Evolutionary conservation across 2,329 filamentous ascomycete genomes (phyloP), one percentile per base, ranked within the genome.

Genomic region (Arthroderma sp.): DNA sequence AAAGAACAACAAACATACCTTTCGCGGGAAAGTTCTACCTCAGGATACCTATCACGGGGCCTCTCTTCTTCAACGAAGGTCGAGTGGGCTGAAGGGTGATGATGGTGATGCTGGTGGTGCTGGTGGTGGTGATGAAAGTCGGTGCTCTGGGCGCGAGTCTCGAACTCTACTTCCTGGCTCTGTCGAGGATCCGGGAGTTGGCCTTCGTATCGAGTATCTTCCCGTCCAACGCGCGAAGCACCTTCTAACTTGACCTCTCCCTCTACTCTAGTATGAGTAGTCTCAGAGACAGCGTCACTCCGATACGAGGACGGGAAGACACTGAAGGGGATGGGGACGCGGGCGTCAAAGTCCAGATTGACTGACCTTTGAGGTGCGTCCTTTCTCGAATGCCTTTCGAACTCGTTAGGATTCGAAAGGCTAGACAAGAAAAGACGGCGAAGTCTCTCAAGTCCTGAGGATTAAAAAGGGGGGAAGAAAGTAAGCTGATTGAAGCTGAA

Each of bases 281-380:
- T 71, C 65, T 76, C 70, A 62, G 71, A 74, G 68, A 74, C 73
- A 72, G 74, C 73, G 72, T 79, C 77, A 76, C 75, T 81, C 72
- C 83, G 80, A 79, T 95, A 96, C 72, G 87, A 85, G 71, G 87
- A 94, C 76, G 89, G 89, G 81, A 96, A 95, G 83, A 95, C 84
- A 85, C 87, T 95, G 81, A 95, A 94, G 74, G 89, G 89, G 73
- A 96, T 91, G 77, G 89, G 86, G 73, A 95, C 85, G 73, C 87
- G 85, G 74, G 88, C 87, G 84, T 94, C 88, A 91, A 94, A 95
- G 85, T 95, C 88, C 88, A 95, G 88, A 77, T 86, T 95, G 85
- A 74, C 85, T 83, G 83, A 80, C 81, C 83, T 80, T 34, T 8
- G 11, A 72, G 66, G 68, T 69, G 71, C 72, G 79, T 72, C 78